Percentiles rank a stretch among this genome's conserved stretches.
Conservation (phyloP, 129 eudicot genomes). For the Kitagawia praeruptora region DNA sequence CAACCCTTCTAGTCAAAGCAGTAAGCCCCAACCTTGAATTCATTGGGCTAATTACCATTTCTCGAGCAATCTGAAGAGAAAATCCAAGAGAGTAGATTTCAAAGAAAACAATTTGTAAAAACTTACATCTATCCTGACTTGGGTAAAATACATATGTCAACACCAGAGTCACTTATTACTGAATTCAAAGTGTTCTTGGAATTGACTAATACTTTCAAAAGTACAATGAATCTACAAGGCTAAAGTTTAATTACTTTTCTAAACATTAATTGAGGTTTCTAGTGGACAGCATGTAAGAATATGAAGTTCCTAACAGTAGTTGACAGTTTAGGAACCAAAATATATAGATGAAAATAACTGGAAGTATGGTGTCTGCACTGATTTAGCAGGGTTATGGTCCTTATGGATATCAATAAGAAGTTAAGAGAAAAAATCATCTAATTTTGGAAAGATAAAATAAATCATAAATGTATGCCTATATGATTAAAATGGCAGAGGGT, state of each 20-base stretch:
- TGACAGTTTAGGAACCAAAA: background rate
- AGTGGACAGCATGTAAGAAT: background rate
- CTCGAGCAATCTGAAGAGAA: slow-evolving; percentile 74
- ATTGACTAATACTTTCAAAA: background rate
- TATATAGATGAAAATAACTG: background rate
- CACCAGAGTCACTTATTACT: background rate
- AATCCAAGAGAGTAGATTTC: slow-evolving; percentile 7
- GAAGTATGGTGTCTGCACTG: background rate
- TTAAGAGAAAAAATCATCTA: too few species aligned
- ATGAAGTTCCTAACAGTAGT: background rate
- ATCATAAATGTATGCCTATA: background rate
- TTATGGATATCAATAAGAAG: background rate
- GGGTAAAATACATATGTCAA: background rate
- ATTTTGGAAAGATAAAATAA: background rate
- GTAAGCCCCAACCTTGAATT: slow-evolving; percentile 77
- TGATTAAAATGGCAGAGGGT: background rate
- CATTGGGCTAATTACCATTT: slow-evolving; percentile 94
- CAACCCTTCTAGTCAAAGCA: slow-evolving; percentile 70
- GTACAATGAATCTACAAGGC: background rate
- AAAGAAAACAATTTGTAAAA: slow-evolving; percentile 7
- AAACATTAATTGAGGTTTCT: background rate
- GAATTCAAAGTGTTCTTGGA: background rate
- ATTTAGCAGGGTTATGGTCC: background rate
- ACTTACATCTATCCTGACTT: background rate
- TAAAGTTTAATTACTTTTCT: background rate